Evolutionary conservation across 768 basidiomycete species (phyloP), one percentile per base, ranked within the genome.

Genomic region (Daedaleopsis sinensis): DNA sequence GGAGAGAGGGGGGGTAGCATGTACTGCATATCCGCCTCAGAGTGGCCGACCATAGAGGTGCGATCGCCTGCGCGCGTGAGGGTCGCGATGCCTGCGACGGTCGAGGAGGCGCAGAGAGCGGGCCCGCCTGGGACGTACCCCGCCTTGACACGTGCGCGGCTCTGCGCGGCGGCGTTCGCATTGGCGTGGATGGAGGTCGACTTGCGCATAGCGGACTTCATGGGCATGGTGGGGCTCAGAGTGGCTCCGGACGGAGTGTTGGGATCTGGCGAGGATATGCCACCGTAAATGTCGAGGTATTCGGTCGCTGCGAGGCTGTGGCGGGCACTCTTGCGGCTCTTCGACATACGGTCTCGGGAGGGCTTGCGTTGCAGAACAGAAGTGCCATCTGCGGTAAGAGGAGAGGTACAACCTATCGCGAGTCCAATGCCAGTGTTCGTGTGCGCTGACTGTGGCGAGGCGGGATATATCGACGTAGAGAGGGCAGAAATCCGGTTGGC

Each of bases 141-240:
- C 10, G 88, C 89, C 70, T 89, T 88, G 65, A 90, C 86, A 38
- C 82, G 83, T 50, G 82, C 83, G 39, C 89, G 84, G 58, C 82
- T 84, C 18, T 44, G 57, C 9, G 27, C n/a, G n/a, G n/a, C n/a
- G n/a, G n/a, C 27, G 7, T 32, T 32, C 4, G 42, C 48, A 11
- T 54, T 37, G 36, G 32, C 35, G 27, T 38, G 46, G 24, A 60
- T 55, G 2, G 61, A 64, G 21, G 65, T 55, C 46, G 67, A 63
- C 51, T 67, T 74, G 52, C 71, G 71, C 32, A 67, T 67, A 3
- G 46, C 63, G 43, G 59, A 57, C 52, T 69, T 67, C 15, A 63
- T 61, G 1, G 46, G 68, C 66, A 59, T 46, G 64, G 49, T 57
- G 72, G 57, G 49, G 67, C 63, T 55, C 71, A 73, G 62, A n/a